phyloP scores from a whole-genome alignment of 2,329 filamentous ascomycete genomes.

The Plectosphaerella sp. region DNA sequence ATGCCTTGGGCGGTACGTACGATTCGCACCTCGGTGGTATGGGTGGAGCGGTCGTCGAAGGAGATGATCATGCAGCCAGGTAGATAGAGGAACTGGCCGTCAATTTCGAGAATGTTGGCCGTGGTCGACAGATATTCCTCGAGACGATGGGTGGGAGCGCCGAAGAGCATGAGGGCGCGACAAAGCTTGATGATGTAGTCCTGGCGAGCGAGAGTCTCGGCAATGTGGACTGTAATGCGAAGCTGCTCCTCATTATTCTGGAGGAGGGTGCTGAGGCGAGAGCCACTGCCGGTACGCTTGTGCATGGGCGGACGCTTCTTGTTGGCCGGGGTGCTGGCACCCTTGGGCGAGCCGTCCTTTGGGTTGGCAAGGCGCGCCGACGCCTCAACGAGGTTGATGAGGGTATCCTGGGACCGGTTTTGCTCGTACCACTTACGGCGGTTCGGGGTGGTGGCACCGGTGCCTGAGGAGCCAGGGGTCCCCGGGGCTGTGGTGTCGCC shows the following conservation, averaged over 20 bases:
- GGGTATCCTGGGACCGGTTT: slow-evolving; percentile 40
- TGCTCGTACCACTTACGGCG: slow-evolving; percentile 44
- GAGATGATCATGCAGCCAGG: slow-evolving; percentile 91
- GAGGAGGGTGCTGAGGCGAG: slow-evolving; percentile 30
- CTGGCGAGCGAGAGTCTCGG: slow-evolving; percentile 70
- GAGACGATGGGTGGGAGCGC: slow-evolving; percentile 82
- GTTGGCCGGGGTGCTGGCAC: slow-evolving; percentile 11
- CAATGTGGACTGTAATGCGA: slow-evolving; percentile 47
- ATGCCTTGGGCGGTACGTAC: slow-evolving; percentile 55
- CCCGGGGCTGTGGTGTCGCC: slow-evolving; percentile 20
- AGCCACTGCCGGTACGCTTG: slow-evolving; percentile 30
- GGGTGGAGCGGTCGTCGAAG: slow-evolving; percentile 67
- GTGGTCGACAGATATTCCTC: slow-evolving; percentile 89
- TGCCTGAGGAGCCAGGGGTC: slow-evolving; percentile 30
- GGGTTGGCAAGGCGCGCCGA: slow-evolving; percentile 36
- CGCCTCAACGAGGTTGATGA: slow-evolving; percentile 42
- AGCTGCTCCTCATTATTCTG: slow-evolving; percentile 35
- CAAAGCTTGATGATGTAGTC: slow-evolving; percentile 81
- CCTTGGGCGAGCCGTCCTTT: slow-evolving; percentile 15
- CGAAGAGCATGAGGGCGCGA: slow-evolving; percentile 78
- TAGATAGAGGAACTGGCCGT: slow-evolving; percentile 83
- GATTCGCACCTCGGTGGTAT: slow-evolving; percentile 64
- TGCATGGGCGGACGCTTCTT: slow-evolving; percentile 29
- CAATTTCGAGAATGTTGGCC: slow-evolving; percentile 76
- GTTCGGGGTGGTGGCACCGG: slow-evolving; percentile 30